Conservation (phyloP, 1,284 basidiomycete genomes). For the Neolentinus lepideus region DNA sequence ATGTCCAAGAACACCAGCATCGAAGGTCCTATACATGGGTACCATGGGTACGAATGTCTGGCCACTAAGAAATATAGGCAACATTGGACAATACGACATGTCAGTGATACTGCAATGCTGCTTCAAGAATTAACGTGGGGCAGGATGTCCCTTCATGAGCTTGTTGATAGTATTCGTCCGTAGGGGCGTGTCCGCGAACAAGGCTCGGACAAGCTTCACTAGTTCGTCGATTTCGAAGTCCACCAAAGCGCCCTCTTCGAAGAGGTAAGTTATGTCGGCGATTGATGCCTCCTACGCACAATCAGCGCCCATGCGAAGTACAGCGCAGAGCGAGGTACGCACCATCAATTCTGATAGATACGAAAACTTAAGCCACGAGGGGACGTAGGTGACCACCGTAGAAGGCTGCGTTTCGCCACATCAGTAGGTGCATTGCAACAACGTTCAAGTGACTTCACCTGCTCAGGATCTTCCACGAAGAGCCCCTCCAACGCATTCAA, state of each 20-base stretch:
- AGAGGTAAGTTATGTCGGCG: conserved; percentile 89
- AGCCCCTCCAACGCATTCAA: conserved; percentile 75
- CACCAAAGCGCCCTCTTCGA: conserved; percentile 85
- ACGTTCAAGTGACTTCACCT: conserved; percentile 33
- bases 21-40: neutral
- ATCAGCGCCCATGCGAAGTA: conserved; percentile 8
- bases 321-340: conserved; percentile 22
- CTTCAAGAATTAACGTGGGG: neutral
- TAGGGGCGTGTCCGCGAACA: conserved; percentile 89
- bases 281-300: conserved; percentile 77
- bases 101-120: neutral
- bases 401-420: conserved; percentile 38
- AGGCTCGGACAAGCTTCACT: conserved; percentile 71
- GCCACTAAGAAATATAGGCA: neutral
- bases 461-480: conserved; percentile 62
- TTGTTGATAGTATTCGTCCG: conserved; percentile 76
- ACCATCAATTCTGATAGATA: conserved; percentile 89
- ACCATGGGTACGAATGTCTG: neutral
- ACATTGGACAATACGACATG: neutral
- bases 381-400: conserved; percentile 70
- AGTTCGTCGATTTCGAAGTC: conserved; percentile 89
- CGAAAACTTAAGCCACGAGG: conserved; percentile 92
- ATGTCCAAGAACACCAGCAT: neutral
- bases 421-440: conserved; percentile 5
- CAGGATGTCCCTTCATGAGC: conserved; percentile 53